A percentile compares a stretch with the other conserved stretches of the same genome.
Evolutionary conservation across 2,329 filamentous ascomycete species (phyloP).

Genomic region (Aureobasidium subglaciale): DNA sequence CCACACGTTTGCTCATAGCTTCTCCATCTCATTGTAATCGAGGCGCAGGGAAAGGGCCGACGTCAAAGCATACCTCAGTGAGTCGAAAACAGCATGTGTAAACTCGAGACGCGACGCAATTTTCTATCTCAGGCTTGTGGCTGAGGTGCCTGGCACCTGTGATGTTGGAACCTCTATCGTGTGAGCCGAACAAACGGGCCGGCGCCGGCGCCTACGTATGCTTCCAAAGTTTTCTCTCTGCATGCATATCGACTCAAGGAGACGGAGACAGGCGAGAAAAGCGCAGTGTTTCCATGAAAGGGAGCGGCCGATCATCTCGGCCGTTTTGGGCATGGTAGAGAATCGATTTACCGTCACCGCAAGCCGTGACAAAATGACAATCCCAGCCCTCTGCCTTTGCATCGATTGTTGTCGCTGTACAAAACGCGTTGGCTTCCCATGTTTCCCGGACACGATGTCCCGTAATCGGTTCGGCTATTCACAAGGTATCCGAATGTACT

Average conservation of each 20-base stretch:
- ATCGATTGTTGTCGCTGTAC: neutral
- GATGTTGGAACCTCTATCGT: neutral
- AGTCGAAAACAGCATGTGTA: no score
- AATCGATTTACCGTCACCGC: slow-evolving; percentile 1
- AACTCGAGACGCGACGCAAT: neutral
- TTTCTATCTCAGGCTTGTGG: neutral
- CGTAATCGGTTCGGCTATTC: neutral
- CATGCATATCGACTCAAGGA: neutral
- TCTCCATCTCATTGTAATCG: neutral
- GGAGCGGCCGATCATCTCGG: neutral
- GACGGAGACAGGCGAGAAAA: neutral
- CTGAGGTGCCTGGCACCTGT: neutral
- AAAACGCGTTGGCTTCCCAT: neutral
- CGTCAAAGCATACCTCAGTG: no score
- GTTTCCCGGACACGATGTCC: neutral
- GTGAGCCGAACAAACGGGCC: neutral
- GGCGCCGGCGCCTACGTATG: neutral
- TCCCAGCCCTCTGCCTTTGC: neutral
- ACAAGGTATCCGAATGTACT: no score
- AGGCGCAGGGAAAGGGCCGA: no score
- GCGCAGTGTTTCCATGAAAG: no score
- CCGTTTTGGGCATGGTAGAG: neutral
- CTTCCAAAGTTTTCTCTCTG: neutral
- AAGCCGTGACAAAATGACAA: neutral
- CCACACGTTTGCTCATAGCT: no score